Percentiles rank a stretch among this genome's conserved stretches.
Conservation (phyloP, 768 basidiomycete species). For the Leccinum barrowsii region DNA sequence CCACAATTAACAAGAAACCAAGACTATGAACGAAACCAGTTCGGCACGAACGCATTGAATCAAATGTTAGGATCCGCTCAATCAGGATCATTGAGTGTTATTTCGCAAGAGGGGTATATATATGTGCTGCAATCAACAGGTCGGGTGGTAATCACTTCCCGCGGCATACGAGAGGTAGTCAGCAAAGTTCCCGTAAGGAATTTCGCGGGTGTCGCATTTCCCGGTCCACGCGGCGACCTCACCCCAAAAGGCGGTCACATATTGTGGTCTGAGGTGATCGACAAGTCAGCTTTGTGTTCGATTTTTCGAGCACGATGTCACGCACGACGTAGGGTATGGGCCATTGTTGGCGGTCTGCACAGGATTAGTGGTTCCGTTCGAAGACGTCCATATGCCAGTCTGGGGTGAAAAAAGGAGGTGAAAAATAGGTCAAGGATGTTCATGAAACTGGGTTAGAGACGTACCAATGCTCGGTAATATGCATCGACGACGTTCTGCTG, state of each 20-base stretch:
- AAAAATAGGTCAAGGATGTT: neutral
- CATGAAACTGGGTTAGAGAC: neutral
- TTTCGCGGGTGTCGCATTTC: conserved; percentile 17
- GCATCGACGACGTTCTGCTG: conserved; percentile 21
- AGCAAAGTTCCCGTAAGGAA: conserved; percentile 22
- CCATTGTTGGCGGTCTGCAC: conserved; percentile 11
- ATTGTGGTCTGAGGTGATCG: conserved; percentile 8
- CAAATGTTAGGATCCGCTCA: neutral
- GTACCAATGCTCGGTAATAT: conserved; percentile 19
- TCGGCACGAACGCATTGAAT: neutral
- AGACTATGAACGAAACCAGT: neutral
- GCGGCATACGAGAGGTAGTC: conserved; percentile 24
- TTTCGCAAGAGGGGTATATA: neutral
- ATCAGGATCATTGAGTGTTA: neutral
- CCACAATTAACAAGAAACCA: neutral
- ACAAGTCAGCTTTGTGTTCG: neutral
- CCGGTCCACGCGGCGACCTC: conserved; percentile 25
- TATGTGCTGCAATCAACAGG: conserved; percentile 6
- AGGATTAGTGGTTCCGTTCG: conserved; percentile 1
- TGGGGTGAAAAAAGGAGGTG: neutral
- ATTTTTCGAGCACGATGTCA: neutral
- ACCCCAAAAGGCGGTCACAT: conserved; percentile 22
- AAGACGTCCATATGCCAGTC: conserved; percentile 14
- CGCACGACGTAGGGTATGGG: conserved; percentile 23
- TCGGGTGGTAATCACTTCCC: conserved; percentile 12